A percentile compares a stretch with the other conserved stretches of the same genome.
These are phyloP conservation scores for Eutrema heterophyllum DNA, from an alignment of 345 rosid genomes.

Conservation along the genomic window DNA sequence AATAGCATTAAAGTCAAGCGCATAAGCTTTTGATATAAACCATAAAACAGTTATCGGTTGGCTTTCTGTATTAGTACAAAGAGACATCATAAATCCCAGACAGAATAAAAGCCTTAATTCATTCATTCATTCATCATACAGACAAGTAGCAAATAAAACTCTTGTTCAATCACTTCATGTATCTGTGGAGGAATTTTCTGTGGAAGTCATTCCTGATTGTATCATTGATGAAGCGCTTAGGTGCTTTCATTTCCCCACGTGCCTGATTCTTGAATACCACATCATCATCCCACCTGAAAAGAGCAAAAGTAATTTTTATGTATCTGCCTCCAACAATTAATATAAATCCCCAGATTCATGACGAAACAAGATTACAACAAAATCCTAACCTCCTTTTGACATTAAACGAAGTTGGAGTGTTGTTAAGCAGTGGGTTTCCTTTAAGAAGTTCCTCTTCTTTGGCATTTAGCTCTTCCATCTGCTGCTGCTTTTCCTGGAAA, in stretches of 20 bases:
- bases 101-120: not conserved
- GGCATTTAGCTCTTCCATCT: constrained; percentile 75
- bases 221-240: constrained; percentile 97
- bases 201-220: constrained; percentile 95
- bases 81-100: constrained; percentile 7
- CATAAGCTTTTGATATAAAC: constrained; percentile 14
- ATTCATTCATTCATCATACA: constrained; percentile 13
- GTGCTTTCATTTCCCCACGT: constrained; percentile 87
- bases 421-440: constrained; percentile 85
- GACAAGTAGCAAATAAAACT: constrained; percentile 15
- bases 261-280: constrained; percentile 98
- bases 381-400: constrained; percentile 74
- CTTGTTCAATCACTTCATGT: constrained; percentile 66
- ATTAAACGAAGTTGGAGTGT: constrained; percentile 63
- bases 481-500: constrained; percentile 62
- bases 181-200: constrained; percentile 83
- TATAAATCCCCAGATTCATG: not conserved
- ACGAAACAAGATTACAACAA: not conserved
- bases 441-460: constrained; percentile 91
- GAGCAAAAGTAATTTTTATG: not conserved
- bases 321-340: not conserved
- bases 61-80: constrained; percentile 10
- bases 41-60: not conserved
- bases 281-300: constrained; percentile 95
- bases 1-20: not conserved